Evolutionary conservation across 495 filamentous ascomycete genomes (phyloP).

Genomic region (Massariosphaeria phaeospora): DNA sequence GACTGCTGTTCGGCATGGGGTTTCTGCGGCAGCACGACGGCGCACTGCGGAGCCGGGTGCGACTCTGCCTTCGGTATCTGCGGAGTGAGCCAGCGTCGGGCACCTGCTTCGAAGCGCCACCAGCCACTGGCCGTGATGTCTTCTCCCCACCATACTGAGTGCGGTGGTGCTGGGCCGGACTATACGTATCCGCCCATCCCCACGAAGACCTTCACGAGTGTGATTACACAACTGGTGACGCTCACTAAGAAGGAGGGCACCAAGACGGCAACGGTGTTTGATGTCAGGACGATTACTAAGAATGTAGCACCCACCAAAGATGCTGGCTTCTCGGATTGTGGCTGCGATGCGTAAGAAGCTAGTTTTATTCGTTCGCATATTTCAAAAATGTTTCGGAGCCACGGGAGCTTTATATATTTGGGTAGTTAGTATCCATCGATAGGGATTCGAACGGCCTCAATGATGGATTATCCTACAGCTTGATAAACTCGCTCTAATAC

Average conservation of each 20-base stretch:
- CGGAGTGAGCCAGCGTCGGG: neutral
- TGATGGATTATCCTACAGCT: too few relatives aligned
- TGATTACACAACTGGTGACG: neutral
- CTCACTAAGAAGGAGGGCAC: neutral
- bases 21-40: constrained; percentile 7
- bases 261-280: neutral
- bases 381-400: too few relatives aligned
- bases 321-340: too few relatives aligned
- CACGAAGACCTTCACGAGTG: neutral
- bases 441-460: too few relatives aligned
- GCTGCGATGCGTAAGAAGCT: too few relatives aligned
- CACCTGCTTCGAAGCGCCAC: too few relatives aligned
- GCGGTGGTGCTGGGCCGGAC: neutral
- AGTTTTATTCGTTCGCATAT: too few relatives aligned
- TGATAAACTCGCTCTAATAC: too few relatives aligned
- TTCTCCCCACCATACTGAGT: neutral
- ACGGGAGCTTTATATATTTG: too few relatives aligned
- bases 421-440: too few relatives aligned
- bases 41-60: constrained; percentile 13
- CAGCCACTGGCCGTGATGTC: neutral
- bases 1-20: constrained; percentile 10
- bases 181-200: constrained; percentile 16
- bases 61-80: neutral
- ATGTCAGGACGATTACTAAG: constrained; percentile 7
- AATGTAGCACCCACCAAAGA: too few relatives aligned